phyloP scores from a whole-genome alignment of 495 filamentous ascomycete genomes.

The Cladorrhinum samala region DNA sequence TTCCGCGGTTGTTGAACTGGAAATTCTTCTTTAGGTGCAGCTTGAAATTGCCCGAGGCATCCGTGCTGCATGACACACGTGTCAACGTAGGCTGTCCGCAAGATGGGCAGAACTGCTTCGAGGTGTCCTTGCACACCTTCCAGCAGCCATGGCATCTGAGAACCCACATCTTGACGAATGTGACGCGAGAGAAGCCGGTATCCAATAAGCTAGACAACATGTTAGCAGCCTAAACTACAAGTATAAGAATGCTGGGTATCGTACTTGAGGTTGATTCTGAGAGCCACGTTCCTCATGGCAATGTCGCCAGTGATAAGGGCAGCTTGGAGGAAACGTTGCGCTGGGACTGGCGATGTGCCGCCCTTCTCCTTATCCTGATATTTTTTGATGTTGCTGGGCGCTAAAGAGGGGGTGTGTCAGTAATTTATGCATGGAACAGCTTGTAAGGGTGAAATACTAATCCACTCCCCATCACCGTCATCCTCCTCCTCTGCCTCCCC shows the following conservation, averaged over 20 bases:
- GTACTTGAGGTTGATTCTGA: slow-evolving; percentile 85
- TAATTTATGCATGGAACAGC: not conserved
- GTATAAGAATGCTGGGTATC: not conserved
- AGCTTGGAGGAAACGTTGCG: slow-evolving; percentile 64
- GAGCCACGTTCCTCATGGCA: slow-evolving; percentile 91
- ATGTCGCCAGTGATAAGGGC: slow-evolving; percentile 91
- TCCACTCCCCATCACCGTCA: slow-evolving; percentile 60
- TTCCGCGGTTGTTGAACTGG: slow-evolving; percentile 91
- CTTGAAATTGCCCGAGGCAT: slow-evolving; percentile 70
- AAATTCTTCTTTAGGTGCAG: slow-evolving; percentile 91
- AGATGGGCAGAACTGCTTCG: slow-evolving; percentile 85
- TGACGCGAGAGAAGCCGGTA: slow-evolving; percentile 65
- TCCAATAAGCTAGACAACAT: slow-evolving; percentile 56
- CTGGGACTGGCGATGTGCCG: slow-evolving; percentile 33
- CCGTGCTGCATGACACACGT: slow-evolving; percentile 78
- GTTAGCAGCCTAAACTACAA: slow-evolving; percentile 4
- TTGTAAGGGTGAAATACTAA: slow-evolving; percentile 3
- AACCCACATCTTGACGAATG: slow-evolving; percentile 75
- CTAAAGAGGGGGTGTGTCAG: slow-evolving; percentile 8
- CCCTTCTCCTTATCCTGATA: slow-evolving; percentile 64
- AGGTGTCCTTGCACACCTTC: slow-evolving; percentile 73
- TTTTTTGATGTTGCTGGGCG: slow-evolving; percentile 83
- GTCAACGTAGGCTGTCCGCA: slow-evolving; percentile 86
- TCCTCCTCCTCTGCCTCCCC: slow-evolving; percentile 25
- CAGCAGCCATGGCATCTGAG: slow-evolving; percentile 95